These are phyloP conservation scores for Candida suzukii DNA, from an alignment of 805 yeast species.

Conservation along the genomic window DNA sequence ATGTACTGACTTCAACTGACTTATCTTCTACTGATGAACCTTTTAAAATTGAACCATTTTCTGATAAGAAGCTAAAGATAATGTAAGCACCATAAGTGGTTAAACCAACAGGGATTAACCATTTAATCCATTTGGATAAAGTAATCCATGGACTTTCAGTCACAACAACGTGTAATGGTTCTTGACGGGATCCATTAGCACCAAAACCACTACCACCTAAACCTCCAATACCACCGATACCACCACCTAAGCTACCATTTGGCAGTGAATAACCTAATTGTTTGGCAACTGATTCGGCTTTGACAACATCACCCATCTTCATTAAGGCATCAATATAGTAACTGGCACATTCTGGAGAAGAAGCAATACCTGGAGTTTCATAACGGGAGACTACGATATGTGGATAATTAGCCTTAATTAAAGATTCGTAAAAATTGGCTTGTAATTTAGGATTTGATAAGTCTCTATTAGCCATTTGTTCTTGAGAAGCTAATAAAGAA, in stretches of 20 bases:
- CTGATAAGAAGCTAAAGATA: constrained; percentile 73
- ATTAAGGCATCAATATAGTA: constrained; percentile 77
- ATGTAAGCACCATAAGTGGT: constrained; percentile 75
- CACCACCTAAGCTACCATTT: constrained; percentile 10
- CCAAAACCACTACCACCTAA: constrained; percentile 9
- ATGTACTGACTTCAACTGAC: constrained; percentile 75
- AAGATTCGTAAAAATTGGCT: constrained; percentile 72
- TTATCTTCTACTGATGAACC: constrained; percentile 67
- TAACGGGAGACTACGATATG: constrained; percentile 91
- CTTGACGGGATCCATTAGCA: constrained; percentile 53
- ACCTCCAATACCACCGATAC: constrained; percentile 10
- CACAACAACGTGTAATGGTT: constrained; percentile 91
- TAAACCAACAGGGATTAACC: constrained; percentile 77
- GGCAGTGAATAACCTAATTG: constrained; percentile 27
- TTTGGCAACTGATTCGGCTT: constrained; percentile 63
- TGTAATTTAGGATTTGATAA: constrained; percentile 64
- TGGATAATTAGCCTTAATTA: constrained; percentile 82
- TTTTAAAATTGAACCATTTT: constrained; percentile 75
- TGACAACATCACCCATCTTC: constrained; percentile 67
- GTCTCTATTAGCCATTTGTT: constrained; percentile 80
- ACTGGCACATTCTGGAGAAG: constrained; percentile 69
- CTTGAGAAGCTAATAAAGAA: constrained; percentile 50
- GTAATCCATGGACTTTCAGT: constrained; percentile 78
- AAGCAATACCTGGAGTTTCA: constrained; percentile 90
- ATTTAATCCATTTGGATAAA: constrained; percentile 79